Evolutionary conservation across 148 eudicot genomes (phyloP).

Genomic region (Spergularia marina): DNA sequence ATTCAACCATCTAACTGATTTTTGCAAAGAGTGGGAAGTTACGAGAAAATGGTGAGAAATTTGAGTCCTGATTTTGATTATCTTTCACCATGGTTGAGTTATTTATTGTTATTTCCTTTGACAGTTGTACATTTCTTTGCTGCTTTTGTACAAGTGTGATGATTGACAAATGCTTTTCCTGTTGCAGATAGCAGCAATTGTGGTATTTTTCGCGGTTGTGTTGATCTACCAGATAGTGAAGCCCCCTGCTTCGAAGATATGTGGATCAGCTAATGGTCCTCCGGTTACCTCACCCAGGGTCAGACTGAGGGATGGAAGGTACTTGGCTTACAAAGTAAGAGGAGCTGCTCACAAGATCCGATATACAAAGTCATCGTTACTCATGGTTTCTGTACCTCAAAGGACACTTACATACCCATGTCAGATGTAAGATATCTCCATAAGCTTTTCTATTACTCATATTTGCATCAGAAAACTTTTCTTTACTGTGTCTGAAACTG

Average conservation of each 20-base stretch:
- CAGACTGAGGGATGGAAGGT: slow-evolving; percentile 41
- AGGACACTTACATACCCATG: slow-evolving; percentile 33
- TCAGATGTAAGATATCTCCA: slow-evolving; percentile 28
- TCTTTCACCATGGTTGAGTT: neutral
- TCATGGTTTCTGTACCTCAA: slow-evolving; percentile 43
- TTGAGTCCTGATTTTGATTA: neutral
- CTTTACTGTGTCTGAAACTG: too few relatives aligned
- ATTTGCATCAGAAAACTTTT: neutral
- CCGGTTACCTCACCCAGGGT: slow-evolving; percentile 35
- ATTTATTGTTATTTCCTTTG: too few relatives aligned
- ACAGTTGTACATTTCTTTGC: neutral
- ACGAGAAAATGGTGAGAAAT: neutral
- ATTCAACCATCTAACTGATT: neutral
- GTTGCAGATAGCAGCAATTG: slow-evolving; percentile 27
- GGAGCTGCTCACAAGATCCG: slow-evolving; percentile 28
- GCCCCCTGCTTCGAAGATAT: slow-evolving; percentile 36
- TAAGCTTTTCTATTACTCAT: neutral
- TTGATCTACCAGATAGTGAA: slow-evolving; percentile 24
- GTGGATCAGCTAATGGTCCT: slow-evolving; percentile 36
- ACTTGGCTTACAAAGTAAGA: slow-evolving; percentile 35
- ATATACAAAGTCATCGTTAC: slow-evolving; percentile 29
- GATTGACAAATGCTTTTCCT: neutral
- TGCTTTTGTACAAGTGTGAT: neutral
- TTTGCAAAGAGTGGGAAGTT: neutral
- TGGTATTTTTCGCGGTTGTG: slow-evolving; percentile 14